A percentile compares a stretch with the other conserved stretches of the same genome.
phyloP scores from a whole-genome alignment of 2,329 filamentous ascomycete species.

The Clonostachys byssicola region DNA sequence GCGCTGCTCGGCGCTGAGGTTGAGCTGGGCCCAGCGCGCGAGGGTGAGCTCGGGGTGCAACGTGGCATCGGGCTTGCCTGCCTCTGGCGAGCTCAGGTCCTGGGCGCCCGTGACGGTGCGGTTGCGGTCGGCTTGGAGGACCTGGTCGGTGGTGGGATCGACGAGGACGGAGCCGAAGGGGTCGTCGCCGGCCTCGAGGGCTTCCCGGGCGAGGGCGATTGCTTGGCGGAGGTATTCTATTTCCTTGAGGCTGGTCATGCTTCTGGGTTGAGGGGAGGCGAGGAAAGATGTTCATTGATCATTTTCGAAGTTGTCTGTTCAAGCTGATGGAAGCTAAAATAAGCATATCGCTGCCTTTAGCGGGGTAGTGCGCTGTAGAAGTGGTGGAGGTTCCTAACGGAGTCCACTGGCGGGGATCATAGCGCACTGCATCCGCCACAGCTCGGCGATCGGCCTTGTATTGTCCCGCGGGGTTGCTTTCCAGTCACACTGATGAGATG shows the following conservation, averaged over 20 bases:
- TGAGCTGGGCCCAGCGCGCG: slow-evolving; percentile 27
- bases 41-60: slow-evolving; percentile 28
- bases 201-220: slow-evolving; percentile 24
- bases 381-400: too few species aligned
- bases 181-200: slow-evolving; percentile 26
- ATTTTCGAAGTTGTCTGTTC: not conserved
- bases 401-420: too few species aligned
- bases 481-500: too few species aligned
- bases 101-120: slow-evolving; percentile 19
- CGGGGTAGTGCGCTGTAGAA: too few species aligned
- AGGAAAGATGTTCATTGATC: not conserved
- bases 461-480: too few species aligned
- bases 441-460: too few species aligned
- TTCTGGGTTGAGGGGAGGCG: not conserved
- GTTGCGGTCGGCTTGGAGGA: slow-evolving; percentile 25
- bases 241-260: not conserved
- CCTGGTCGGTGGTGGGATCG: slow-evolving; percentile 9
- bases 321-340: not conserved
- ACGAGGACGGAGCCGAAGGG: slow-evolving; percentile 31
- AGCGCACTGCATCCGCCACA: too few species aligned
- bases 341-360: not conserved
- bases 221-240: not conserved
- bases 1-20: slow-evolving; percentile 28
- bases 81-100: not conserved
- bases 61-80: slow-evolving; percentile 19